Conservation (phyloP, 1,284 basidiomycete species). For the Stygiomarasmius scandens region DNA sequence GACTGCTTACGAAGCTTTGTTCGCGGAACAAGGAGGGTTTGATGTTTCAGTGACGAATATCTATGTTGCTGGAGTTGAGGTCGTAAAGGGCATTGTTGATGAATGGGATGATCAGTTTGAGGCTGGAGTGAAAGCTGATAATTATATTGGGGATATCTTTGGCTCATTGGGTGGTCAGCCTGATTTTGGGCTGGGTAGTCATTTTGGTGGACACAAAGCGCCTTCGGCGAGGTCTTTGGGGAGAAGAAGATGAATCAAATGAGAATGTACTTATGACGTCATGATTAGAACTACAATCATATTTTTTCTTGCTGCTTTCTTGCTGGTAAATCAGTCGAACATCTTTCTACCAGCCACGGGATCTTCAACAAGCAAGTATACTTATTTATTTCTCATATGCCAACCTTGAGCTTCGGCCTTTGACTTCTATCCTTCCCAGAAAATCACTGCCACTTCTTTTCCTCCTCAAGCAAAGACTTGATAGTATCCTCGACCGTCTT, state of each 20-base stretch:
- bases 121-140: slow-evolving; percentile 17
- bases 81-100: slow-evolving; percentile 20
- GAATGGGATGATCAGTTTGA: slow-evolving; percentile 20
- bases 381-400: too few relatives aligned
- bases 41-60: slow-evolving; percentile 18
- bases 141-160: slow-evolving; percentile 25
- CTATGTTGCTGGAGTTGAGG: slow-evolving; percentile 20
- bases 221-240: neutral
- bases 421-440: too few relatives aligned
- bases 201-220: neutral
- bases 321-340: too few relatives aligned
- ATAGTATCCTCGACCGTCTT: slow-evolving; percentile 8
- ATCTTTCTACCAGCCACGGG: too few relatives aligned
- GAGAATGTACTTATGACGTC: too few relatives aligned
- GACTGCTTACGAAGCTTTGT: slow-evolving; percentile 17
- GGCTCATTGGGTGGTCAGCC: slow-evolving; percentile 22
- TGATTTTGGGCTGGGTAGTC: slow-evolving; percentile 19
- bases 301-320: too few relatives aligned
- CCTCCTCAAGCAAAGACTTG: slow-evolving; percentile 1
- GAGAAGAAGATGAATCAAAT: too few relatives aligned
- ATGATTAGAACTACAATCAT: too few relatives aligned
- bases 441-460: slow-evolving; percentile 9
- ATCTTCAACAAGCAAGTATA: too few relatives aligned
- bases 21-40: slow-evolving; percentile 15
- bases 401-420: neutral